These are phyloP conservation scores for Xylaria curta DNA, from an alignment of 495 filamentous ascomycete genomes.

Conservation along the genomic window DNA sequence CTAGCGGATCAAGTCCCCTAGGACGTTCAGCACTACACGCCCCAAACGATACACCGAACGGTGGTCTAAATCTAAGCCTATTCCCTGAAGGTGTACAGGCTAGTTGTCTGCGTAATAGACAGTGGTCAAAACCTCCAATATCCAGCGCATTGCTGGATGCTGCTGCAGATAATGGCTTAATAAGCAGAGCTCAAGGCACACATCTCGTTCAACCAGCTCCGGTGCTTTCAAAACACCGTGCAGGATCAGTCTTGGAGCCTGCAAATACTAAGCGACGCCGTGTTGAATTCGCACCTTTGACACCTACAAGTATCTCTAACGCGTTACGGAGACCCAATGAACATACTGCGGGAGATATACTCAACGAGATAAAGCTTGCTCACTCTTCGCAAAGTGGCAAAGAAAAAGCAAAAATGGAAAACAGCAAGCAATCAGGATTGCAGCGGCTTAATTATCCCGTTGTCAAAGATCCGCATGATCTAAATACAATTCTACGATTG, in stretches of 20 bases:
- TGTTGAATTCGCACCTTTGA: constrained; percentile 29
- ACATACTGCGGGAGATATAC: not conserved
- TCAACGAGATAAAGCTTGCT: not conserved
- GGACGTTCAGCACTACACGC: not conserved
- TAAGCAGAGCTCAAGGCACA: constrained; percentile 34
- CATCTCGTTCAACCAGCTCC: constrained; percentile 18
- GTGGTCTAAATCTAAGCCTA: constrained; percentile 12
- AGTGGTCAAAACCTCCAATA: constrained; percentile 30
- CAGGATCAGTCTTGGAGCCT: constrained; percentile 19
- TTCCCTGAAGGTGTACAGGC: constrained; percentile 31
- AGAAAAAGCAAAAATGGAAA: constrained; percentile 29
- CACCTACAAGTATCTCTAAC: not conserved
- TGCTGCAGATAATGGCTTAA: constrained; percentile 46
- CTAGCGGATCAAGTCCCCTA: not conserved
- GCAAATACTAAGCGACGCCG: constrained; percentile 34
- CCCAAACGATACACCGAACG: constrained; percentile 5
- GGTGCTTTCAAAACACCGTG: constrained; percentile 27
- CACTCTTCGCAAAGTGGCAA: constrained; percentile 33
- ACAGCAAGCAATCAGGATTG: constrained; percentile 34
- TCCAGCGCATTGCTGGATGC: constrained; percentile 30
- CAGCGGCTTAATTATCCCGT: constrained; percentile 70
- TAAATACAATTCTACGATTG: constrained; percentile 66
- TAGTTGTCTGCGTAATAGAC: constrained; percentile 35
- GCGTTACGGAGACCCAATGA: constrained; percentile 8
- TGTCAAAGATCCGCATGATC: constrained; percentile 78